A percentile compares a stretch with the other conserved stretches of the same genome.
Conservation (phyloP, 805 yeast species). For the Komagataella ulmi region DNA sequence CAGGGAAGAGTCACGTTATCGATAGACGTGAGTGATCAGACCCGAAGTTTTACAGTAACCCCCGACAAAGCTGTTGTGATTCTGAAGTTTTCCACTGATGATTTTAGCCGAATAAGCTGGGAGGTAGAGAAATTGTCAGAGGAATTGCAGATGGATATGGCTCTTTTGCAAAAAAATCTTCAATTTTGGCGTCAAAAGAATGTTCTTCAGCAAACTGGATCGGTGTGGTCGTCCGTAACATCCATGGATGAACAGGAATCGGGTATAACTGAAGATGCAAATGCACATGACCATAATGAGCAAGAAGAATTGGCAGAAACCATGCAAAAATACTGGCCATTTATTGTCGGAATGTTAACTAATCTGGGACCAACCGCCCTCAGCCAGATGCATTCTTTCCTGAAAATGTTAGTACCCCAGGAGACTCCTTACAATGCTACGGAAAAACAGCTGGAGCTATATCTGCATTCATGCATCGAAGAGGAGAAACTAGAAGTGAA, state of each 20-base stretch:
- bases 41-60: constrained; percentile 31
- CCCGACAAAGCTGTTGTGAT: constrained; percentile 60
- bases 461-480: constrained; percentile 26
- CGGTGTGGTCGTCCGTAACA: neutral
- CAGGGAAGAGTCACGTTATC: constrained; percentile 52
- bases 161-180: neutral
- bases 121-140: constrained; percentile 1
- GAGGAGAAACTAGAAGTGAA: constrained; percentile 23
- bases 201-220: neutral
- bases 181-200: neutral
- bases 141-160: constrained; percentile 1
- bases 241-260: neutral
- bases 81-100: neutral
- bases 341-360: constrained; percentile 40
- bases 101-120: neutral
- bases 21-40: constrained; percentile 34
- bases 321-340: constrained; percentile 26
- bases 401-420: constrained; percentile 41
- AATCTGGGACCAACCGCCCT: constrained; percentile 38
- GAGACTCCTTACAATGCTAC: constrained; percentile 25
- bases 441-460: constrained; percentile 27
- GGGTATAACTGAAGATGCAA: neutral
- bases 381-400: constrained; percentile 36
- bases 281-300: neutral
- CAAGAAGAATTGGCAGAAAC: neutral